Conservation (phyloP, 495 filamentous ascomycete species). For the Hypoxylon fragiforme region DNA sequence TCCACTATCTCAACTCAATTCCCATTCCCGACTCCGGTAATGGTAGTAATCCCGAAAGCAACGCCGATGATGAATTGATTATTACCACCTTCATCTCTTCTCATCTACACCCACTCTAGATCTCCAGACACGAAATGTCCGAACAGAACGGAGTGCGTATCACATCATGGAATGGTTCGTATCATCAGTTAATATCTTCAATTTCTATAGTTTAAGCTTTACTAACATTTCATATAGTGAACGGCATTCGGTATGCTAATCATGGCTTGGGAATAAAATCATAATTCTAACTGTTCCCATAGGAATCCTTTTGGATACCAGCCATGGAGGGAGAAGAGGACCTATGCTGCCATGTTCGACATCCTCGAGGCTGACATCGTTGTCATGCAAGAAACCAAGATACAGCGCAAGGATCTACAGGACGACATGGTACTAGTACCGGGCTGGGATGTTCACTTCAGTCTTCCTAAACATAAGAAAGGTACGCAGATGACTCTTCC, state of each 20-base stretch:
- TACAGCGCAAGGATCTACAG: constrained; percentile 87
- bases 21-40: constrained; percentile 1
- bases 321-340: constrained; percentile 86
- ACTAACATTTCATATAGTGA: constrained; percentile 61
- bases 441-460: constrained; percentile 97
- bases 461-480: constrained; percentile 89
- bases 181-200: not conserved
- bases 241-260: constrained; percentile 77
- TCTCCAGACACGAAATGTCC: not conserved
- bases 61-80: constrained; percentile 6
- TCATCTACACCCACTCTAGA: not conserved
- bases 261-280: not conserved
- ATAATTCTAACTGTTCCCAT: constrained; percentile 16
- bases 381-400: constrained; percentile 94
- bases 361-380: constrained; percentile 92
- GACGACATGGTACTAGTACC: constrained; percentile 97
- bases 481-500: constrained; percentile 53
- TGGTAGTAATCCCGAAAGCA: not conserved
- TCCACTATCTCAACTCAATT: too few relatives aligned
- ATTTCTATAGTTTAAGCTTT: not conserved
- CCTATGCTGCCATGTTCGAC: constrained; percentile 96
- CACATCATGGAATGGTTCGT: constrained; percentile 43
- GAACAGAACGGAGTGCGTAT: constrained; percentile 38
- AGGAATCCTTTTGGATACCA: constrained; percentile 95
- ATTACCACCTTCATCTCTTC: not conserved